Conservation (phyloP, 2,329 filamentous ascomycete species). For the Penicillium sp. region DNA sequence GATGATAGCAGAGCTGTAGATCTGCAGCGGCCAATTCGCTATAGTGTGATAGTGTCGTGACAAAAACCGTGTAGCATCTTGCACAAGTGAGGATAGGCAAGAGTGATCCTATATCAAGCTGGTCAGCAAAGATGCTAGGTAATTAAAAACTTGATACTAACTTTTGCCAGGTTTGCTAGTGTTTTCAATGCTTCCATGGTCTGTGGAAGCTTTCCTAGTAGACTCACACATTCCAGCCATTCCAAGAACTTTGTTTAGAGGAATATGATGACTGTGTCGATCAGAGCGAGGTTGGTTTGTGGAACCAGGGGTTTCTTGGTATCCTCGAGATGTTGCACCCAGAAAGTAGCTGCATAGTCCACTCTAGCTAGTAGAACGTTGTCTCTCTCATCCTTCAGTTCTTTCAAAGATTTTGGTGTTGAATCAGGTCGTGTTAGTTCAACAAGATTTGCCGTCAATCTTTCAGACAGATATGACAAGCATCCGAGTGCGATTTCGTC, state of each 20-base stretch:
- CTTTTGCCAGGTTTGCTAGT: constrained; percentile 8
- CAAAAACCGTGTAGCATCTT: constrained; percentile 16
- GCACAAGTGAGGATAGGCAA: no score
- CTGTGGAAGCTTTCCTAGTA: constrained; percentile 19
- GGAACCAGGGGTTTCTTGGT: constrained; percentile 21
- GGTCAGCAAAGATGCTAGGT: no score
- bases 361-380: neutral
- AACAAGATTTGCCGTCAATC: constrained; percentile 26
- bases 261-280: constrained; percentile 17
- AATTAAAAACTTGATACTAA: constrained; percentile 1
- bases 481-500: constrained; percentile 16
- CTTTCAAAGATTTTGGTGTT: neutral
- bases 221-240: constrained; percentile 32
- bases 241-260: constrained; percentile 25
- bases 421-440: constrained; percentile 16
- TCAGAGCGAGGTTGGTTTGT: constrained; percentile 1
- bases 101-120: no score
- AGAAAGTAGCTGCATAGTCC: constrained; percentile 29
- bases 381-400: neutral
- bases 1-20: constrained; percentile 19
- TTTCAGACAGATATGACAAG: constrained; percentile 22
- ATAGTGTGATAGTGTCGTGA: constrained; percentile 14
- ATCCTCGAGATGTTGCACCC: neutral
- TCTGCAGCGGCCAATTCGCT: constrained; percentile 14
- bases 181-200: constrained; percentile 17